phyloP scores from a whole-genome alignment of 1,284 basidiomycete species.

The Ceratobasidium sp. region DNA sequence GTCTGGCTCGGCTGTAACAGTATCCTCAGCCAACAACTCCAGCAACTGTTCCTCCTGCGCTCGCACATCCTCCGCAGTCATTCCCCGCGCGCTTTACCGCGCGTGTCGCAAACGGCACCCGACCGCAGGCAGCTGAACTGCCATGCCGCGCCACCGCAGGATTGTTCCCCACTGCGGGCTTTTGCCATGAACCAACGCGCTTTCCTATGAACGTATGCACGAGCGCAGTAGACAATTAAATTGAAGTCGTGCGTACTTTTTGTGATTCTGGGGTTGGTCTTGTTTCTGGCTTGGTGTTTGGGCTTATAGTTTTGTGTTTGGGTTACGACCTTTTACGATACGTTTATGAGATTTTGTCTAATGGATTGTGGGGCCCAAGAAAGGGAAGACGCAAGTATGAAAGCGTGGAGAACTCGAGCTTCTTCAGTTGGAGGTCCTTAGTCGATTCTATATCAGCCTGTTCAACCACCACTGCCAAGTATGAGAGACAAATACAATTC shows the following conservation, averaged over 20 bases:
- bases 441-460: too few relatives aligned
- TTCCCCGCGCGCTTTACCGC: too few relatives aligned
- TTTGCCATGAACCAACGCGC: conserved; percentile 88
- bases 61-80: conserved; percentile 69
- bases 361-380: not conserved
- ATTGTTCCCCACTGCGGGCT: conserved; percentile 85
- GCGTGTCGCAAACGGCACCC: conserved; percentile 72
- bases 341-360: not conserved
- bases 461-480: too few relatives aligned
- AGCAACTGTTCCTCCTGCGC: conserved; percentile 77
- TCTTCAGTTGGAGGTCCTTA: too few relatives aligned
- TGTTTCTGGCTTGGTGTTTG: conserved; percentile 12
- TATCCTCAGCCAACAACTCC: conserved; percentile 84
- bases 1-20: conserved; percentile 72
- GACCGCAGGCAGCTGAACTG: conserved; percentile 74
- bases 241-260: conserved; percentile 72
- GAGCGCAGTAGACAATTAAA: not conserved
- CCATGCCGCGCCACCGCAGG: conserved; percentile 75
- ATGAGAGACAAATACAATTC: too few relatives aligned
- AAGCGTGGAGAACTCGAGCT: too few relatives aligned
- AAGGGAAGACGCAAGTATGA: too few relatives aligned
- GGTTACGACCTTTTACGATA: conserved; percentile 47
- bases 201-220: conserved; percentile 69
- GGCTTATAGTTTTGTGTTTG: not conserved
- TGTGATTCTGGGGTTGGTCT: not conserved